Evolutionary conservation across 768 basidiomycete species (phyloP), one percentile per base, ranked within the genome.

Genomic region (Paxillus rubicundulus): DNA sequence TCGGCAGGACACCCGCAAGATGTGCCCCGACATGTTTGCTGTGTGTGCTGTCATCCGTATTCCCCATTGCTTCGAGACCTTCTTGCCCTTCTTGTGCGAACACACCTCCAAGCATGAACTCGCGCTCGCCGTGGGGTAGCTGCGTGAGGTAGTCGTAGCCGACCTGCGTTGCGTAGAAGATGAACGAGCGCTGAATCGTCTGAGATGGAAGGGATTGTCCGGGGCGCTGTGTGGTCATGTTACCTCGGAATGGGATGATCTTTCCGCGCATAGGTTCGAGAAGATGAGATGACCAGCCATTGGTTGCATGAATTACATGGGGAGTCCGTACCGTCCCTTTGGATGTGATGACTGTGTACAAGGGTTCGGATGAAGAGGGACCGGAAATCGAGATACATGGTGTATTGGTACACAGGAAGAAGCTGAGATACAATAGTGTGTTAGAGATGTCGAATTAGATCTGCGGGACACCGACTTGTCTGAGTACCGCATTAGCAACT

Each of bases 241-340:
- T 70, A 6, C 77, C 82, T 32, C 84, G 75, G 38, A 79, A 63
- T 9, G 88, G 86, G 16, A 87, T 63, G 53, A 89, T 80, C 63
- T 81, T 87, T 46, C 73, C 72, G 17, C 82, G 79, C 72, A 89
- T 72, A 0, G 78, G 77, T 12, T 77, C 72, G 49, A 95, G 71
- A 40, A 95, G 78, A 56, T 89, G 84, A 1, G 88, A 82, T 2
- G 76, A 73, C 83, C 91, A 93, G 17, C 80, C 91, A 65, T 96
- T 96, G 3, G 90, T 92, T 2, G 89, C 88, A 63, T 92, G 91
- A 10, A 95, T 73, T 39, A 95, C 75, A 64, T 89, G 87, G 3
- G 67, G 69, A 0, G 88, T 72, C 14, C 59, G 67, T 21, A 90
- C 74, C 5, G 58, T 61, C 0, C 92, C 91, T 45, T 77, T 74